Evolutionary conservation across 2,329 filamentous ascomycete species (phyloP), one percentile per base, ranked within the genome.

Genomic region (Exophiala sp.): DNA sequence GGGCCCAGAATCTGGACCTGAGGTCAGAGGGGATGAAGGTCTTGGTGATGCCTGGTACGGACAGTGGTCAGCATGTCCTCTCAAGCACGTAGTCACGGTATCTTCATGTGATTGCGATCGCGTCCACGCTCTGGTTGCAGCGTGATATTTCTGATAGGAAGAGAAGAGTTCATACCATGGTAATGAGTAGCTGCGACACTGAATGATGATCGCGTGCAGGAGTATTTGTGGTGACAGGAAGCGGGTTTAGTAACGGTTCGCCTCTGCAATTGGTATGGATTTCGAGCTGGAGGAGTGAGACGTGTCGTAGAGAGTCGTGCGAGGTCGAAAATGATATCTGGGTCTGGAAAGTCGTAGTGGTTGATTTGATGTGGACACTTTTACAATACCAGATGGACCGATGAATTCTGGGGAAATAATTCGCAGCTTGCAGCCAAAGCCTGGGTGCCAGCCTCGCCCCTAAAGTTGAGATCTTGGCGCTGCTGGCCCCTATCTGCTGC

Each of bases 1-100:
- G 40, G 72, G 66, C 51, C 72, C 73, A 39, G 73, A 76, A 59
- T 75, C 71, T 47, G 72, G 71, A 52, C 71, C 70, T 53, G 72
- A 74, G 65, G 71, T 72, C 65, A 73, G 65, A 63, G 71, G 72
- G 60, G 72, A 74, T 46, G 72, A 65, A 57, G 72, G 68, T 60
- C 57, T 52, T 9, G 54, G 43, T 36, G 57, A 54, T 10, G 57
- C 51, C 57, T 60, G 41, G 18, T 14, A 35, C 9, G 18, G 18
- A 16, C 9, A 11, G 20, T 42, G n/a, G 43, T 35, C 29, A 46
- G 43, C 2, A 38, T 6, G 7, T 29, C 24, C 7, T 29, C 24
- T 29, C 24, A 5, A 29, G 24, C 24, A 29, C 24, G 7, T 29
- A 8, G 2, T 29, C 24, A 29, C 7, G 5, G 24, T 29, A 4